Percentiles rank a stretch among this genome's conserved stretches.
Evolutionary conservation across 371 early-diverging fungal species (phyloP).

Genomic region (Lichtheimia corymbifera): DNA sequence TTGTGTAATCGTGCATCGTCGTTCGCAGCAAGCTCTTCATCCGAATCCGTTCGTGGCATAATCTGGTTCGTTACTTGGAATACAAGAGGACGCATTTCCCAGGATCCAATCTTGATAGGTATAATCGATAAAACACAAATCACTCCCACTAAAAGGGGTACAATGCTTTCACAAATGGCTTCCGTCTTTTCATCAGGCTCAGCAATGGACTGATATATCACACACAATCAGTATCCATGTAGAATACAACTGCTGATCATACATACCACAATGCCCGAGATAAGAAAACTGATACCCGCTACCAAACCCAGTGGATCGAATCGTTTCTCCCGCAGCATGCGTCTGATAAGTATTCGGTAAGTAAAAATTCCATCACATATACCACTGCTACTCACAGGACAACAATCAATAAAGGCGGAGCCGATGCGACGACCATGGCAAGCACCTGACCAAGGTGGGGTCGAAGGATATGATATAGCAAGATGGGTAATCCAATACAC

Average conservation of each 20-base stretch:
- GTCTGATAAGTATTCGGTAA: constrained; percentile 3
- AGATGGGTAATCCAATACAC: constrained; percentile 41
- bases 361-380: background rate
- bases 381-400: constrained; percentile 18
- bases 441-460: constrained; percentile 35
- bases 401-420: constrained; percentile 35
- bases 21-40: constrained; percentile 21
- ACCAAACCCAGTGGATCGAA: constrained; percentile 33
- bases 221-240: background rate
- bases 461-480: constrained; percentile 29
- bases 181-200: constrained; percentile 31
- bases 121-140: constrained; percentile 39
- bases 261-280: constrained; percentile 35
- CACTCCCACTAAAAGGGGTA: constrained; percentile 33
- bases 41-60: constrained; percentile 36
- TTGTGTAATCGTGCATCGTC: constrained; percentile 23
- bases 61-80: constrained; percentile 44
- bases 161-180: constrained; percentile 38
- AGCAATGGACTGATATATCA: constrained; percentile 44
- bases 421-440: constrained; percentile 41
- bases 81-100: constrained; percentile 34
- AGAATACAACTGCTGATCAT: background rate
- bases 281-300: constrained; percentile 34
- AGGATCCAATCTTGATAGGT: constrained; percentile 36
- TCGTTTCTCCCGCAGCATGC: constrained; percentile 24